These are phyloP conservation scores for Colletotrichum liriopes DNA, from an alignment of 2,329 filamentous ascomycete species.

Conservation along the genomic window DNA sequence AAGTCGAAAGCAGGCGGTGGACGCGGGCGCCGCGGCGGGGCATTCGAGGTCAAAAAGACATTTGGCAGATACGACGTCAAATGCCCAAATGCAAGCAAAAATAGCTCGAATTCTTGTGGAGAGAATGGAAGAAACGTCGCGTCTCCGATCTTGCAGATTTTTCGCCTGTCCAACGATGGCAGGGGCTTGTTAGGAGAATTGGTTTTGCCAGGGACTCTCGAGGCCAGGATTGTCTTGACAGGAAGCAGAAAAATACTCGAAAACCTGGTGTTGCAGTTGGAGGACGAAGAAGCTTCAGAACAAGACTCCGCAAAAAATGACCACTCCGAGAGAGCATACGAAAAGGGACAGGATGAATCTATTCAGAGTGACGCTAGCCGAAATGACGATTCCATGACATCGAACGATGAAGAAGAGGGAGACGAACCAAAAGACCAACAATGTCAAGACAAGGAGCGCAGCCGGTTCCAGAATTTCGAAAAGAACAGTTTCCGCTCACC, in stretches of 20 bases:
- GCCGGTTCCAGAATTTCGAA: slow-evolving; percentile 23
- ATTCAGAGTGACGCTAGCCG: not conserved
- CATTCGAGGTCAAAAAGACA: slow-evolving; percentile 30
- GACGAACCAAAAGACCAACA: not conserved
- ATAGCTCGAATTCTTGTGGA: rapidly evolving
- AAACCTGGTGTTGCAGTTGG: not conserved
- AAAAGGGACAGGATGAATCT: not conserved
- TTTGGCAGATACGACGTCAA: slow-evolving; percentile 35
- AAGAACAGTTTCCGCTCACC: slow-evolving; percentile 39
- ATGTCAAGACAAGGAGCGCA: not conserved
- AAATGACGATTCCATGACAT: not conserved
- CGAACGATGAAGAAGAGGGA: not conserved
- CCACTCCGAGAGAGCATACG: not conserved
- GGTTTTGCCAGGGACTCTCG: slow-evolving; percentile 1
- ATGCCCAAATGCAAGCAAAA: slow-evolving; percentile 1
- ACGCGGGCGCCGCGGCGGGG: slow-evolving; percentile 10
- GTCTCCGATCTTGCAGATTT: slow-evolving; percentile 13
- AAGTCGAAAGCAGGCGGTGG: not conserved
- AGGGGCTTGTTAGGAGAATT: slow-evolving; percentile 16
- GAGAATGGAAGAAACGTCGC: not conserved
- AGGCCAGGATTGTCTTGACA: slow-evolving; percentile 23
- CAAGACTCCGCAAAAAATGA: rapidly evolving
- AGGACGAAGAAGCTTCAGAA: not conserved
- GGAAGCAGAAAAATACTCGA: slow-evolving; percentile 29
- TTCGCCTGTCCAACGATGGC: slow-evolving; percentile 31